Conservation (phyloP, 257 asterid species). For the Solanum okadae region DNA sequence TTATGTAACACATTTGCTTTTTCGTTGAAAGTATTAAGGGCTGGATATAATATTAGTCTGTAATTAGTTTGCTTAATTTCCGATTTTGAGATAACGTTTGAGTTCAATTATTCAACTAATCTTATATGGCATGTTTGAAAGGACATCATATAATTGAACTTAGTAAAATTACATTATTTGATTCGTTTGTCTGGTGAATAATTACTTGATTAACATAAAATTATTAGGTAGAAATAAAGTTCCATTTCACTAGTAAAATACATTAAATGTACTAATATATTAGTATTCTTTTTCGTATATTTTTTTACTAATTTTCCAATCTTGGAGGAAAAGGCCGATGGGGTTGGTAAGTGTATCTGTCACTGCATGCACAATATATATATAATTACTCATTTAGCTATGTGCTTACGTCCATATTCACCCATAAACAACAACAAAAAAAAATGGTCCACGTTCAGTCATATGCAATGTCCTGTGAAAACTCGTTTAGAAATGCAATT, state of each 20-base stretch:
- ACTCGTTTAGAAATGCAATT: background rate
- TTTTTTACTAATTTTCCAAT: background rate
- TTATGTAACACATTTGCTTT: background rate
- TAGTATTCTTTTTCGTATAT: background rate
- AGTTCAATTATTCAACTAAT: background rate
- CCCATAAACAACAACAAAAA: too few species aligned
- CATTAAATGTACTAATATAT: too few species aligned
- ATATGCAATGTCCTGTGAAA: background rate
- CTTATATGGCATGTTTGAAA: background rate
- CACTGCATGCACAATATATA: background rate
- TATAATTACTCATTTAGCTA: background rate
- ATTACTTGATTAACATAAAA: background rate
- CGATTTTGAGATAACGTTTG: background rate
- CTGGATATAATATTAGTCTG: background rate
- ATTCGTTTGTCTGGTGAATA: background rate
- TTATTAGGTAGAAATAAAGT: background rate
- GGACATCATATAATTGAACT: background rate
- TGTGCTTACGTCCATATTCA: background rate
- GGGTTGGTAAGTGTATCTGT: background rate
- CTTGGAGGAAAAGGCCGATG: background rate
- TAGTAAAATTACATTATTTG: background rate
- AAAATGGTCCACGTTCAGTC: background rate
- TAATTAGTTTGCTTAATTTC: background rate
- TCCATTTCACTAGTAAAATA: background rate
- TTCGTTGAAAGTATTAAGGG: background rate